Percentiles rank a stretch among this genome's conserved stretches.
Conservation (phyloP, 2,329 filamentous ascomycete genomes). For the Leptographium lundbergii region DNA sequence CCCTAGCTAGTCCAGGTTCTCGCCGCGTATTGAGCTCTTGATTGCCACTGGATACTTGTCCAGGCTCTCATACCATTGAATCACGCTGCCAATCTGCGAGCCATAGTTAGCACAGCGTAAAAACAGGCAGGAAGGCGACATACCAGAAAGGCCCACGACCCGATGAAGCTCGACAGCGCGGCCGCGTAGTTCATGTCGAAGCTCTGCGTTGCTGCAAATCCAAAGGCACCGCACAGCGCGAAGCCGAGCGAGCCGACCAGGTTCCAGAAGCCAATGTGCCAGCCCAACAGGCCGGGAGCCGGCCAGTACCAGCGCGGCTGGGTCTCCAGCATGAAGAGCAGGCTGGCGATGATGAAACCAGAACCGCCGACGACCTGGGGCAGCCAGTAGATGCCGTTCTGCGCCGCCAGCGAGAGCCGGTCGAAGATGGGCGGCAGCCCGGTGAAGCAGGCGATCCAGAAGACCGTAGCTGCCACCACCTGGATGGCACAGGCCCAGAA, state of each 20-base stretch:
- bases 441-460: conserved; percentile 51
- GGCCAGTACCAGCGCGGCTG: conserved; percentile 51
- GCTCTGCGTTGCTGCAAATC: conserved; percentile 29
- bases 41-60: conserved; percentile 20
- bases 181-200: conserved; percentile 31
- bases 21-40: not conserved
- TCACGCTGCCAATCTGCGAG: conserved; percentile 17
- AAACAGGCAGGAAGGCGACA: not conserved
- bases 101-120: not conserved
- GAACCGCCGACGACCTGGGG: conserved; percentile 49
- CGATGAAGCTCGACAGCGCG: conserved; percentile 35
- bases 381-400: conserved; percentile 48
- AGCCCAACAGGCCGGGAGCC: conserved; percentile 42
- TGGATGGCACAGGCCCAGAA: conserved; percentile 48
- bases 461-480: conserved; percentile 46
- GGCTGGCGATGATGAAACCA: conserved; percentile 46
- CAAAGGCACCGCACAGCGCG: conserved; percentile 45
- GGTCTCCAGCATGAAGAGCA: conserved; percentile 54
- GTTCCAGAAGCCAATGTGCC: conserved; percentile 58
- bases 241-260: conserved; percentile 51
- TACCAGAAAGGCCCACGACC: conserved; percentile 35
- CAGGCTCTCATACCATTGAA: conserved; percentile 21
- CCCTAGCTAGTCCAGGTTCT: not conserved
- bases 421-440: conserved; percentile 43
- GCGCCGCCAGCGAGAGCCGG: conserved; percentile 28